Percentiles rank a stretch among this genome's conserved stretches.
phyloP scores from a whole-genome alignment of 805 yeast genomes.

The Candida golubevii region DNA sequence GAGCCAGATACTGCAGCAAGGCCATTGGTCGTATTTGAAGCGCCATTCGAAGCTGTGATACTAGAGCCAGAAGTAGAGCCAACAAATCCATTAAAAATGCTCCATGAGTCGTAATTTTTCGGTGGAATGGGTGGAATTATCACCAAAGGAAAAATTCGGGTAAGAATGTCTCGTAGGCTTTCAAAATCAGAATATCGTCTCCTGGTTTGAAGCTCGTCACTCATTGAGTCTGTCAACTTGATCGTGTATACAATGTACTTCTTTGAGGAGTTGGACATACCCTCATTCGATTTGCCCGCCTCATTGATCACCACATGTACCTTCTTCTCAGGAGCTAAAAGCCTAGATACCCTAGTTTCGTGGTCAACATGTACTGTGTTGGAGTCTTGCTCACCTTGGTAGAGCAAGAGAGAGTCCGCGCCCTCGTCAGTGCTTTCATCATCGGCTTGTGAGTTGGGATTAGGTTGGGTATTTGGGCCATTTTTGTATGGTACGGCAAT shows the following conservation, averaged over 20 bases:
- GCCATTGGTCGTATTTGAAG: slow-evolving; percentile 3
- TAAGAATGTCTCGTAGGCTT: slow-evolving; percentile 65
- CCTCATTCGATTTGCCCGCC: slow-evolving; percentile 84
- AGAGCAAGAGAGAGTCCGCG: slow-evolving; percentile 30
- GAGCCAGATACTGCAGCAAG: slow-evolving; percentile 2
- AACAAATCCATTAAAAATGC: slow-evolving; percentile 32
- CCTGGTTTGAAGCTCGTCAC: slow-evolving; percentile 52
- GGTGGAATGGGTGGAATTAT: slow-evolving; percentile 91
- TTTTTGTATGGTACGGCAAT: background rate
- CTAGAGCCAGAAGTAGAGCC: slow-evolving; percentile 9
- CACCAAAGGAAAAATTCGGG: slow-evolving; percentile 71
- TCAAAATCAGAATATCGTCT: slow-evolving; percentile 93
- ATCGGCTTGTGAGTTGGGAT: background rate
- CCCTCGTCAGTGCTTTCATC: slow-evolving; percentile 12
- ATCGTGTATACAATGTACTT: slow-evolving; percentile 80
- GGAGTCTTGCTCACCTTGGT: slow-evolving; percentile 15
- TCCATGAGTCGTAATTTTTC: slow-evolving; percentile 36
- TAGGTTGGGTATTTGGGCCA: background rate
- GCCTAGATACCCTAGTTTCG: slow-evolving; percentile 34
- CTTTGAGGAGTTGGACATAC: slow-evolving; percentile 54
- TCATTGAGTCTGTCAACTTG: slow-evolving; percentile 32
- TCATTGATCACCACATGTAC: slow-evolving; percentile 53
- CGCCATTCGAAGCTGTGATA: background rate
- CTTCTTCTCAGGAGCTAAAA: slow-evolving; percentile 27
- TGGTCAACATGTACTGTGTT: slow-evolving; percentile 30